These are phyloP conservation scores for Eucalyptus rudis DNA, from an alignment of 345 rosid species.

Conservation along the genomic window DNA sequence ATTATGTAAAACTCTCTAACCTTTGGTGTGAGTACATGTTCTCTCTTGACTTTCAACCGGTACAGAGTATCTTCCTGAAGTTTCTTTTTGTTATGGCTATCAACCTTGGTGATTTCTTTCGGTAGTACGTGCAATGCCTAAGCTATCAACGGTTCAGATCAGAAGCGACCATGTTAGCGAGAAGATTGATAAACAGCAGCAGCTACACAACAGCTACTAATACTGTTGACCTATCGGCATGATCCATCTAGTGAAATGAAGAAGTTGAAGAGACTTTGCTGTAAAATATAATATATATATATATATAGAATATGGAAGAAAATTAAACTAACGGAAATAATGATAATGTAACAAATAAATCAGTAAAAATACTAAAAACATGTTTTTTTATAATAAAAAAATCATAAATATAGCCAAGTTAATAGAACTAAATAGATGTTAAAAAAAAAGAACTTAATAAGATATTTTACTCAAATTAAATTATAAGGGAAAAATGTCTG, in stretches of 20 bases:
- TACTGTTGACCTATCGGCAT: background rate
- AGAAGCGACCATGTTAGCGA: background rate
- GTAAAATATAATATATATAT: background rate
- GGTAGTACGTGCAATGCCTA: background rate
- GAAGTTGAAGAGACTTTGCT: background rate
- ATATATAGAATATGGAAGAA: background rate
- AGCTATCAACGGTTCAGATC: background rate
- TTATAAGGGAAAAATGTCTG: background rate
- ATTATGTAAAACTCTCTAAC: background rate
- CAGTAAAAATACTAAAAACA: background rate
- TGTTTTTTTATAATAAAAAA: rapidly evolving
- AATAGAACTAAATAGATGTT: background rate
- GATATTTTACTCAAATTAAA: background rate
- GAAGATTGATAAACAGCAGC: background rate
- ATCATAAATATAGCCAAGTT: background rate
- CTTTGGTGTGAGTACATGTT: background rate
- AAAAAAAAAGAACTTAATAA: too few relatives aligned
- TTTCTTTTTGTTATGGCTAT: background rate
- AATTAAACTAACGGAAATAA: background rate
- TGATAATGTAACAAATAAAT: background rate
- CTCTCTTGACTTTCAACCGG: background rate
- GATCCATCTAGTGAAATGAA: background rate
- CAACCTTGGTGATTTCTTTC: background rate
- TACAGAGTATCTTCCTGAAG: background rate
- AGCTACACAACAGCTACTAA: background rate